phyloP scores from a whole-genome alignment of 257 asterid species.

The Orobanche coerulescens region DNA sequence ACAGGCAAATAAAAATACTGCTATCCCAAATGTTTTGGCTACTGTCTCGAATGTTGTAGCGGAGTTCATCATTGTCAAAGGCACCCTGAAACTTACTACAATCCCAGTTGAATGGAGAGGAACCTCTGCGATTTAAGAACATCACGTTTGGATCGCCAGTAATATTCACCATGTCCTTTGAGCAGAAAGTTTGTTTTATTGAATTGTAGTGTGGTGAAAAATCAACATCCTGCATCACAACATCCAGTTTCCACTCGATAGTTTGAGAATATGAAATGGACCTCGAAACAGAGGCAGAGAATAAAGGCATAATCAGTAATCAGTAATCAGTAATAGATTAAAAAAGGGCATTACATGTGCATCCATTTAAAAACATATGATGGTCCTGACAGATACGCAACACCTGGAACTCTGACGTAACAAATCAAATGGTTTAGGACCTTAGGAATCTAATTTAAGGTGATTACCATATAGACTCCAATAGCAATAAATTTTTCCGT shows the following conservation, averaged over 20 bases:
- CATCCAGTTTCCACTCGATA: conserved; percentile 27
- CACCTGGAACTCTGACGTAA: neutral
- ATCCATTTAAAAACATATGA: neutral
- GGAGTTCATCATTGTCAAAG: conserved; percentile 34
- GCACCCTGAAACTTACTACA: conserved; percentile 19
- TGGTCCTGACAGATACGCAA: conserved; percentile 12
- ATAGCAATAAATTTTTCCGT: conserved; percentile 6
- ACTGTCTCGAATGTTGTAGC: conserved; percentile 24
- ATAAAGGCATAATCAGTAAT: neutral
- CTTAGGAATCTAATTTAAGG: neutral
- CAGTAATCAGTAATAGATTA: conserved; percentile 1
- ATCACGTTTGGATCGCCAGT: conserved; percentile 25
- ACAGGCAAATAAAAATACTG: conserved; percentile 15
- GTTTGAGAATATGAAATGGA: conserved; percentile 11
- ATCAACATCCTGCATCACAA: conserved; percentile 37
- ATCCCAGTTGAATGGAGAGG: conserved; percentile 28
- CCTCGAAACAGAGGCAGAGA: neutral
- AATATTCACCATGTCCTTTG: conserved; percentile 26
- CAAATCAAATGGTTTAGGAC: neutral
- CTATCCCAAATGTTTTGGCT: conserved; percentile 37
- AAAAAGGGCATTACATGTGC: neutral
- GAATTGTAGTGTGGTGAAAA: conserved; percentile 27
- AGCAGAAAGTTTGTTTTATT: conserved; percentile 33
- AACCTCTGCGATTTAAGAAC: conserved; percentile 23
- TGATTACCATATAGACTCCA: neutral